Percentiles rank a stretch among this genome's conserved stretches.
These are phyloP conservation scores for Cucumis hystrix DNA, from an alignment of 306 rosid genomes.

Conservation along the genomic window DNA sequence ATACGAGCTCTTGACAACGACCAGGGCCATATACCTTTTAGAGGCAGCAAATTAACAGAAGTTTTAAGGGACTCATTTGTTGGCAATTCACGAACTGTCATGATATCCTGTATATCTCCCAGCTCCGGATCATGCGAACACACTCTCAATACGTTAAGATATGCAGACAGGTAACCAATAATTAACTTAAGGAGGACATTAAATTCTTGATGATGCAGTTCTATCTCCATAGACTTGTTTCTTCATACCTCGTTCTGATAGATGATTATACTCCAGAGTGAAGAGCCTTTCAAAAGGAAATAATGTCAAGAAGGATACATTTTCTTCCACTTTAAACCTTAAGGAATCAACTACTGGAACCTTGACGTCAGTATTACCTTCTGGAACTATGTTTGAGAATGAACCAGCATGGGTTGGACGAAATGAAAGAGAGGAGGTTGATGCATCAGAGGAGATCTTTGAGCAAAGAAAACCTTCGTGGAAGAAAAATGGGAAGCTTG, in stretches of 20 bases:
- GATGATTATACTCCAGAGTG: constrained; percentile 43
- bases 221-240: background rate
- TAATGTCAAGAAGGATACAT: constrained; percentile 66
- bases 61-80: constrained; percentile 97
- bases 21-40: constrained; percentile 97
- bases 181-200: background rate
- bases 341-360: constrained; percentile 75
- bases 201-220: background rate
- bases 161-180: constrained; percentile 77
- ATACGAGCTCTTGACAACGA: constrained; percentile 98
- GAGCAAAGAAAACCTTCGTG: constrained; percentile 59
- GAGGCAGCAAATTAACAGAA: constrained; percentile 97
- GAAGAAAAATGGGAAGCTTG: constrained; percentile 72
- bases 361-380: constrained; percentile 43
- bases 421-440: constrained; percentile 56
- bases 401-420: constrained; percentile 50
- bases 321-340: constrained; percentile 56
- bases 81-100: constrained; percentile 93
- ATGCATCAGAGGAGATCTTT: constrained; percentile 53
- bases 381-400: constrained; percentile 52
- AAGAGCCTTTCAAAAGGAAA: constrained; percentile 89
- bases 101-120: constrained; percentile 98
- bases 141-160: constrained; percentile 91
- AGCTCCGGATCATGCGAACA: constrained; percentile 97
- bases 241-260: background rate